phyloP scores from a whole-genome alignment of 2,329 filamentous ascomycete genomes.

The Pleurostoma richardsiae region DNA sequence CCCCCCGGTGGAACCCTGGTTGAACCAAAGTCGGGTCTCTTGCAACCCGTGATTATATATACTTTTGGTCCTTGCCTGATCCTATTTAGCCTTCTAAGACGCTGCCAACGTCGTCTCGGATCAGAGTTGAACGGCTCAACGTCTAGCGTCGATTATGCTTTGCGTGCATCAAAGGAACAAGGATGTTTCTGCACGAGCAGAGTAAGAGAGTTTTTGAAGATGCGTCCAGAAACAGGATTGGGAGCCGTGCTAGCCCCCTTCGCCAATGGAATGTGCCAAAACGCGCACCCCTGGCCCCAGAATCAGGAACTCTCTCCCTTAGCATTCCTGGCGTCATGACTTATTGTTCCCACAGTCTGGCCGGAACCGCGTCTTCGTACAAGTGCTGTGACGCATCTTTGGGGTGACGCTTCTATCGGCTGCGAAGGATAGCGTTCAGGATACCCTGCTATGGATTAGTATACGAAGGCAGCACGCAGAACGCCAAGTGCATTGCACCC shows the following conservation, averaged over 20 bases:
- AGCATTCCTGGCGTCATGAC: too few species aligned
- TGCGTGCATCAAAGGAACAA: neutral
- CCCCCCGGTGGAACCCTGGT: too few species aligned
- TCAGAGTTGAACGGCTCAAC: neutral
- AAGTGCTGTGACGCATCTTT: too few species aligned
- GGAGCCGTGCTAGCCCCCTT: neutral
- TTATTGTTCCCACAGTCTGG: too few species aligned
- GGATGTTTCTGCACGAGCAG: neutral
- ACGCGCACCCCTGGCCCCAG: neutral
- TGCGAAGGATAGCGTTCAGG: too few species aligned
- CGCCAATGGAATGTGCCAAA: neutral
- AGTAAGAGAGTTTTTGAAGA: neutral
- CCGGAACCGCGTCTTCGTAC: too few species aligned
- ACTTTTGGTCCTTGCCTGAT: neutral
- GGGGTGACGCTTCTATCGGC: too few species aligned
- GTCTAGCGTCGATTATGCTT: neutral
- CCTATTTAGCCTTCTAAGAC: neutral
- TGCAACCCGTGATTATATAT: neutral
- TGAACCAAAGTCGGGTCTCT: too few species aligned
- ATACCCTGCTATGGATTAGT: too few species aligned
- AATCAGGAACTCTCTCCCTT: neutral
- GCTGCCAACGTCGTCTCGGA: neutral
- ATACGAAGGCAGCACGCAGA: too few species aligned
- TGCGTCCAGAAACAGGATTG: neutral
- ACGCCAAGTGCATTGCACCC: too few species aligned